phyloP scores from a whole-genome alignment of 176 grass and related monocot genomes.

The Raddia guianensis region DNA sequence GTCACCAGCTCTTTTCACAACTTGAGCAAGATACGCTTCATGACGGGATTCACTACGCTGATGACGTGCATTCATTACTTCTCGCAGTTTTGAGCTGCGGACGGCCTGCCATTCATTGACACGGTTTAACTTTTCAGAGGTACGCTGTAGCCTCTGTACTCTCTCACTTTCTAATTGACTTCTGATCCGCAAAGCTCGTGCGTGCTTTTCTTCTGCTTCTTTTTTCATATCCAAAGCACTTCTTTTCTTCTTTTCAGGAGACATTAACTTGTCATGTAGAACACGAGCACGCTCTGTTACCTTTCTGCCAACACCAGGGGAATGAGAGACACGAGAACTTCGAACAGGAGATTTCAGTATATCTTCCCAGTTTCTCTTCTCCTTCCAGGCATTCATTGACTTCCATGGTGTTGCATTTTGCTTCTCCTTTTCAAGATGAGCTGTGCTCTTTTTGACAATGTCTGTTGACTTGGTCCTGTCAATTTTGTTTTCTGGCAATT shows the following conservation, averaged over 20 bases:
- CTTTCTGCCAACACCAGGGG: constrained; percentile 81
- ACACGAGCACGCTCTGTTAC: constrained; percentile 80
- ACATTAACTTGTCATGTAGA: constrained; percentile 96
- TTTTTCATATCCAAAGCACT: constrained; percentile 86
- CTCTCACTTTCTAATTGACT: constrained; percentile 97
- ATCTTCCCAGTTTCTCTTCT: constrained; percentile 98
- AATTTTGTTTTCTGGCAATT: constrained; percentile 63
- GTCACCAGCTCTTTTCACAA: constrained; percentile 92
- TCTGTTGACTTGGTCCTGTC: constrained; percentile 57
- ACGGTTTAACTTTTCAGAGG: constrained; percentile 96
- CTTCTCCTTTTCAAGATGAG: constrained; percentile 68
- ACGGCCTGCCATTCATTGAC: constrained; percentile 97
- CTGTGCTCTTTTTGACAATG: constrained; percentile 43
- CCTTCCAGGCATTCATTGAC: constrained; percentile 98
- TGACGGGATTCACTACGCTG: constrained; percentile 93
- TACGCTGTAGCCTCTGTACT: constrained; percentile 91
- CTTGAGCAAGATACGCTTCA: constrained; percentile 91
- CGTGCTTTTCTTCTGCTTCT: constrained; percentile 98
- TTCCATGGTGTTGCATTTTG: constrained; percentile 70
- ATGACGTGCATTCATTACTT: constrained; percentile 95
- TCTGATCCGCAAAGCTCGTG: constrained; percentile 84
- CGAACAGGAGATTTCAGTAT: constrained; percentile 90
- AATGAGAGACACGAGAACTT: constrained; percentile 74
- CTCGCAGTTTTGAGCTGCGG: constrained; percentile 83
- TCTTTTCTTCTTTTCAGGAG: constrained; percentile 99